A percentile compares a stretch with the other conserved stretches of the same genome.
Conservation (phyloP, 2,329 filamentous ascomycete species). For the Aspergillus puulaauensis region DNA sequence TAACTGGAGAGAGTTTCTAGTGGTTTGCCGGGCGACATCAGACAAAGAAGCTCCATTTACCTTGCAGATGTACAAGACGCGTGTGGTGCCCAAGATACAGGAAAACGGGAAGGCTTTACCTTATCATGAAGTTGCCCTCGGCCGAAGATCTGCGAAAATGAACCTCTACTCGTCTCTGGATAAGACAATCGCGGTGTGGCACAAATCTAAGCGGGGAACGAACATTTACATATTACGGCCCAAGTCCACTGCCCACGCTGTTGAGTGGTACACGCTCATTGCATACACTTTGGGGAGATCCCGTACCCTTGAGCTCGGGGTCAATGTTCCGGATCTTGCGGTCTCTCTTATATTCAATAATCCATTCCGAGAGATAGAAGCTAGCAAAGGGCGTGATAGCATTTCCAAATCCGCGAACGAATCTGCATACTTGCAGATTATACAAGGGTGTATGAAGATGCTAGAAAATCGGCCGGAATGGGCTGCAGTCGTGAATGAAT, state of each 20-base stretch:
- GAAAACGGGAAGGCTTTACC: constrained; percentile 54
- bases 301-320: constrained; percentile 55
- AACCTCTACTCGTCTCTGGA: constrained; percentile 67
- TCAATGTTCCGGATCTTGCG: constrained; percentile 63
- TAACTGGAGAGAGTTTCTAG: constrained; percentile 65
- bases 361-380: constrained; percentile 55
- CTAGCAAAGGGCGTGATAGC: constrained; percentile 42
- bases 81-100: constrained; percentile 63
- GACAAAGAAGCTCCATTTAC: constrained; percentile 56
- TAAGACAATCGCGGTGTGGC: constrained; percentile 66
- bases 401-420: constrained; percentile 48
- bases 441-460: constrained; percentile 59
- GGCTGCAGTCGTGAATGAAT: constrained; percentile 58
- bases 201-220: constrained; percentile 53
- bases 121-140: constrained; percentile 58
- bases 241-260: constrained; percentile 59
- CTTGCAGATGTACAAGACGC: constrained; percentile 61
- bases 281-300: constrained; percentile 59
- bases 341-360: constrained; percentile 59
- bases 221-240: constrained; percentile 64
- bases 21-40: constrained; percentile 60
- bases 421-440: constrained; percentile 56
- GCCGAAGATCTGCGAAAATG: constrained; percentile 53
- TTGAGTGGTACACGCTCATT: constrained; percentile 70
- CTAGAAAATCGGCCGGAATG: constrained; percentile 58